A percentile compares a stretch with the other conserved stretches of the same genome.
These are phyloP conservation scores for Penicillium sp. DNA, from an alignment of 2,329 filamentous ascomycete genomes.

Conservation along the genomic window DNA sequence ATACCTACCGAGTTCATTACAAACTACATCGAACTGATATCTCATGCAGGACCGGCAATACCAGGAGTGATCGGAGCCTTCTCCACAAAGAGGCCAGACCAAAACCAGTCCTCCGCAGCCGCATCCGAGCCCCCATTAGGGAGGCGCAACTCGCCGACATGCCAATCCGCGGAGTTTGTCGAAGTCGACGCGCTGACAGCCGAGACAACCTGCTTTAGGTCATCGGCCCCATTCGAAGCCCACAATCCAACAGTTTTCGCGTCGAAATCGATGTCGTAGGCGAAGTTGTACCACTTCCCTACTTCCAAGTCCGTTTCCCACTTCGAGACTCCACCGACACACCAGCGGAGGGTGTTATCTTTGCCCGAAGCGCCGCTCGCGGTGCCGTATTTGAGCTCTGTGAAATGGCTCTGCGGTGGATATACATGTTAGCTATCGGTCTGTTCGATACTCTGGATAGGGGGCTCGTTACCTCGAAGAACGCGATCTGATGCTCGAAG, in stretches of 20 bases:
- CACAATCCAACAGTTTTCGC: conserved; percentile 63
- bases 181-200: conserved; percentile 60
- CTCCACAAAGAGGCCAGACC: conserved; percentile 70
- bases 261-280: conserved; percentile 69
- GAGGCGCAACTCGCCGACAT: conserved; percentile 67
- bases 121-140: conserved; percentile 55
- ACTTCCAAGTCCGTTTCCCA: conserved; percentile 63
- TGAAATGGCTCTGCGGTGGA: conserved; percentile 65
- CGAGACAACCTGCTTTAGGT: conserved; percentile 57
- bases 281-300: conserved; percentile 71
- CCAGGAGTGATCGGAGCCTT: conserved; percentile 46
- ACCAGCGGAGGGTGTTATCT: conserved; percentile 61
- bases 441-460: too few species aligned
- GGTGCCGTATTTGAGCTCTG: conserved; percentile 67
- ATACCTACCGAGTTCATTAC: too few species aligned
- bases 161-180: conserved; percentile 69
- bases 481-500: conserved; percentile 65
- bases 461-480: conserved; percentile 41
- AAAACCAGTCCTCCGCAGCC: conserved; percentile 64
- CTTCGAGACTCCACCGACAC: conserved; percentile 57
- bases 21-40: too few species aligned
- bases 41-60: conserved; percentile 33
- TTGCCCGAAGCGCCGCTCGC: conserved; percentile 43
- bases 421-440: not conserved
- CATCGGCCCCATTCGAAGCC: conserved; percentile 62